Conservation (phyloP, 148 eudicot species). For the Rhododendron molle region DNA sequence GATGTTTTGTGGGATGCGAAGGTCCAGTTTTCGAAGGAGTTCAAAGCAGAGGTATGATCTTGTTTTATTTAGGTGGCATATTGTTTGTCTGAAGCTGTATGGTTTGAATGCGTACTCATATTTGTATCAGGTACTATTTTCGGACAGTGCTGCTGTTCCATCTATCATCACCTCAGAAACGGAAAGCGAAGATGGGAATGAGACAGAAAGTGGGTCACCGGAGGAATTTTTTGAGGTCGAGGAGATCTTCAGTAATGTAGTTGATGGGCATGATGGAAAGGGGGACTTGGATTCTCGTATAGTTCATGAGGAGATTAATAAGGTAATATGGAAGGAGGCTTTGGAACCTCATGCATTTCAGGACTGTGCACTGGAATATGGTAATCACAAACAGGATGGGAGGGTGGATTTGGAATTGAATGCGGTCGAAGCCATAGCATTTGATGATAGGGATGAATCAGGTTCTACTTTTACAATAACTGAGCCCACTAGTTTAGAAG, state of each 20-base stretch:
- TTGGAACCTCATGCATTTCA: conserved; percentile 53
- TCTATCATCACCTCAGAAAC: conserved; percentile 37
- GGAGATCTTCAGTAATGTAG: conserved; percentile 74
- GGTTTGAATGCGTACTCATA: conserved; percentile 46
- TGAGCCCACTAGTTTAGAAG: conserved; percentile 25
- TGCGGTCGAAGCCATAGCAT: conserved; percentile 41
- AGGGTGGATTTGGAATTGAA: conserved; percentile 20
- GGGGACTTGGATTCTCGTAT: conserved; percentile 11
- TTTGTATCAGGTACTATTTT: conserved; percentile 79
- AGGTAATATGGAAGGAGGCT: conserved; percentile 45
- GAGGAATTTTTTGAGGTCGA: conserved; percentile 89
- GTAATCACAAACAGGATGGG: conserved; percentile 30
- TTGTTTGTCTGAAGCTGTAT: conserved; percentile 19
- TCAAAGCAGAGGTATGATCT: conserved; percentile 67
- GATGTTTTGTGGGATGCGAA: conserved; percentile 75
- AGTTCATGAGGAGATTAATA: conserved; percentile 31
- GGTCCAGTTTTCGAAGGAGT: conserved; percentile 60
- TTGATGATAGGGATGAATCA: conserved; percentile 41
- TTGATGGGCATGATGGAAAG: conserved; percentile 2
- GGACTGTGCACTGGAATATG: conserved; percentile 57
- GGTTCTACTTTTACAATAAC: conserved; percentile 21
- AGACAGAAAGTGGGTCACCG: conserved; percentile 53
- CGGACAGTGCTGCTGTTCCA: conserved; percentile 63
- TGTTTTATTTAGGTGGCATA: conserved; percentile 8
- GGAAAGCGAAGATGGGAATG: conserved; percentile 54